Evolutionary conservation across 495 filamentous ascomycete genomes (phyloP), one percentile per base, ranked within the genome.

Genomic region (Hypoxylon fuscum): DNA sequence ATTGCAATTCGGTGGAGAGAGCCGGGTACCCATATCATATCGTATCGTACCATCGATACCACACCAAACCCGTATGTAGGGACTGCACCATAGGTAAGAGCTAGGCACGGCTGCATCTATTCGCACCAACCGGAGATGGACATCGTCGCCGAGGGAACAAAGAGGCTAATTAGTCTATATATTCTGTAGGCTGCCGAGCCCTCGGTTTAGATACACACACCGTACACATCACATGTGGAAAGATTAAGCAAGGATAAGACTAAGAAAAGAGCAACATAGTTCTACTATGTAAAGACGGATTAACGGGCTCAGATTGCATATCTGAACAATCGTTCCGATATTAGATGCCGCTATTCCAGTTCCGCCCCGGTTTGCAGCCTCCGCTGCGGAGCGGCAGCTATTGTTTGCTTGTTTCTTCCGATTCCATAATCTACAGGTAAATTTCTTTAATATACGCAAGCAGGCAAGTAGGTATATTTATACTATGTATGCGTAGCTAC

Each of bases 101-200:
- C 51, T 44, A 55, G 29, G 48, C 35, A 15, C 32, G 37, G 25
- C 35, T 23, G 34, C 32, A 38, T 44, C 50, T 21, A 59, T 46
- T 64, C 21, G 42, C 55, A 45, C 61, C 49, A 59, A 49, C 43
- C 55, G 17, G 55, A 54, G 40, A 37, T 22, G 54, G 34, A 55
- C 12, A 25, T 40, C n/a, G 29, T 42, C 41, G 29, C 41, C 53
- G 42, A 27, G 54, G 54, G 18, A 50, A 52, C 21, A 52, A 52
- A 35, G 48, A 37, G 27, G 25, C 25, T 27, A 27, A 27, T 31
- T 11, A 38, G 35, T n/a, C n/a, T 38, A 14, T n/a, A 5, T 14
- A 38, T 14, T n/a, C 15, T 4, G 25, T 38, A 15, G 35, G n/a
- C 7, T 15, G 35, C 35, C 35, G 35, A 38, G n/a, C n/a, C 12